Percentiles rank a stretch among this genome's conserved stretches.
These are phyloP conservation scores for Piper longum DNA, from an alignment of 164 flowering plant genomes.

Conservation along the genomic window DNA sequence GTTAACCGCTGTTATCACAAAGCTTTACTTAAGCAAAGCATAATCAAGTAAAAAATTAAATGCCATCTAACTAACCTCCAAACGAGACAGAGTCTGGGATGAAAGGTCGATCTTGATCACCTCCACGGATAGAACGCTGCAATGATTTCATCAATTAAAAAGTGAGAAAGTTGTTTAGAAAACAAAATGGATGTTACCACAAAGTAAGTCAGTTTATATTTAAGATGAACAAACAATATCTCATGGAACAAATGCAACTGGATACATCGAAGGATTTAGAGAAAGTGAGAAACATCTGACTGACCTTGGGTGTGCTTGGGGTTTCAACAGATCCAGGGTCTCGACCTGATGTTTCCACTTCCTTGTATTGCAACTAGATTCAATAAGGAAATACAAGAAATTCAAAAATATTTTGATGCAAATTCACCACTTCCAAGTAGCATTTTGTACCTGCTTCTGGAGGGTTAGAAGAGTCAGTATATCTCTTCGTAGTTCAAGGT, in stretches of 20 bases:
- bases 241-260: neutral
- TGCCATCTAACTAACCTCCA: constrained; percentile 38
- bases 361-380: constrained; percentile 70
- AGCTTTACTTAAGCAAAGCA: neutral
- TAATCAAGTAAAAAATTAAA: no score
- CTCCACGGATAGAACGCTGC: constrained; percentile 34
- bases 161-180: neutral
- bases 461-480: constrained; percentile 77
- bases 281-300: neutral
- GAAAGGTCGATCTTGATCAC: constrained; percentile 63
- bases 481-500: constrained; percentile 87
- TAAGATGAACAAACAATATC: neutral
- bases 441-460: constrained; percentile 68
- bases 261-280: neutral
- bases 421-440: neutral
- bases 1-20: neutral
- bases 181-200: neutral
- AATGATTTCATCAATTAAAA: neutral
- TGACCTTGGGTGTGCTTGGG: constrained; percentile 73
- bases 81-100: constrained; percentile 44
- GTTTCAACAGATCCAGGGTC: constrained; percentile 61
- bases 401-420: neutral
- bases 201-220: neutral
- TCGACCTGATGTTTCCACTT: constrained; percentile 77
- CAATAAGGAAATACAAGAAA: constrained; percentile 1